A percentile compares a stretch with the other conserved stretches of the same genome.
These are phyloP conservation scores for Anthostomella pinea DNA, from an alignment of 2,329 filamentous ascomycete species.

Conservation along the genomic window DNA sequence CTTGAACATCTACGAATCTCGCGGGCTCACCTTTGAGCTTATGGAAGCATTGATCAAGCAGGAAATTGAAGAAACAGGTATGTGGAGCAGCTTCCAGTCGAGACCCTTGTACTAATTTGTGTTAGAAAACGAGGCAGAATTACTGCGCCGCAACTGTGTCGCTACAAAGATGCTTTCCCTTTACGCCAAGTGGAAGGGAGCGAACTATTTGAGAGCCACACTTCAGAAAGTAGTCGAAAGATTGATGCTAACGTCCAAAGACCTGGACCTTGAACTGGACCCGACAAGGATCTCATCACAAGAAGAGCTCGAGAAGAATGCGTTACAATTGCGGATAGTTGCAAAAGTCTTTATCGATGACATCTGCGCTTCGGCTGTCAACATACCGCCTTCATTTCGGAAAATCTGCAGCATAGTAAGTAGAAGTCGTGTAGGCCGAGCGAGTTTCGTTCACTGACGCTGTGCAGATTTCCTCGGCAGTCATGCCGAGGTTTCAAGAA, in stretches of 20 bases:
- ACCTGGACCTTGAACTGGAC: slow-evolving; percentile 66
- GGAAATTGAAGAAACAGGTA: slow-evolving; percentile 65
- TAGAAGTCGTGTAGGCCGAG: slow-evolving; percentile 9
- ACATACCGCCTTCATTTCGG: slow-evolving; percentile 61
- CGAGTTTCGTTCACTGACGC: slow-evolving; percentile 10
- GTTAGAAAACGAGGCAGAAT: slow-evolving; percentile 63
- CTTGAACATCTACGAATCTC: slow-evolving; percentile 67
- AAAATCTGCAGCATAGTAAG: slow-evolving; percentile 65
- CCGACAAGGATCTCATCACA: slow-evolving; percentile 57
- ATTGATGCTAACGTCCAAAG: slow-evolving; percentile 63
- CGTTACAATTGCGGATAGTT: slow-evolving; percentile 62
- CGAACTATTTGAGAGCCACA: slow-evolving; percentile 59
- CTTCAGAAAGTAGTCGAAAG: slow-evolving; percentile 65
- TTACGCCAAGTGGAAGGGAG: slow-evolving; percentile 70
- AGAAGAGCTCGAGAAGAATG: slow-evolving; percentile 65
- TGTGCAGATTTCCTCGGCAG: slow-evolving; percentile 57
- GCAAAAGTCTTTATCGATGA: slow-evolving; percentile 71
- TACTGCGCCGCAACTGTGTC: slow-evolving; percentile 65
- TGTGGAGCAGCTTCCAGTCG: no score
- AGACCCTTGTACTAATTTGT: slow-evolving; percentile 7
- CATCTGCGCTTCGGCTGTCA: slow-evolving; percentile 61
- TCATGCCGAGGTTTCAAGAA: slow-evolving; percentile 62
- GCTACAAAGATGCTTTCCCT: slow-evolving; percentile 71
- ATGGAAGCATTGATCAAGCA: slow-evolving; percentile 66
- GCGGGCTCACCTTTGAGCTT: slow-evolving; percentile 60